phyloP scores from a whole-genome alignment of 345 rosid species.

The Zanthoxylum bungeanum region DNA sequence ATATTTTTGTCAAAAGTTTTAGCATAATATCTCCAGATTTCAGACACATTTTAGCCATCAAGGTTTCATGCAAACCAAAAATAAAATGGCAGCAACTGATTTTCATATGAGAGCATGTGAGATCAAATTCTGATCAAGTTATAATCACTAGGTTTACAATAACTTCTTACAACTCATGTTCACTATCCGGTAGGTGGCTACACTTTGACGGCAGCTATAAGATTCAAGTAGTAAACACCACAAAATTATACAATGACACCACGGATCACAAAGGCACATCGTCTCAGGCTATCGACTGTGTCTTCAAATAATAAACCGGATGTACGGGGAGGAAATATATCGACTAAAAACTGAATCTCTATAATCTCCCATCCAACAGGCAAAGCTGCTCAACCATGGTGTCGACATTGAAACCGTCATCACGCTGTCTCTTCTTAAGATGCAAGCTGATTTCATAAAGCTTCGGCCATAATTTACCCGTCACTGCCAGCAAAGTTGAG shows the following conservation, averaged over 20 bases:
- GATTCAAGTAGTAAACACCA: background rate
- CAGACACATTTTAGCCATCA: background rate
- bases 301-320: too few relatives aligned
- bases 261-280: background rate
- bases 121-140: background rate
- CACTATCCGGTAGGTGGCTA: background rate
- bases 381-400: conserved; percentile 43
- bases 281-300: background rate
- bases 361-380: conserved; percentile 14
- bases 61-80: background rate
- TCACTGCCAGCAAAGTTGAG: conserved; percentile 46
- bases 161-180: background rate
- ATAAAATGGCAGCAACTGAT: background rate
- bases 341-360: background rate
- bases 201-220: background rate
- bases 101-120: background rate
- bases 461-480: conserved; percentile 88
- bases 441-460: conserved; percentile 72
- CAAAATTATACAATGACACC: background rate
- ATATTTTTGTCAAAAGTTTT: background rate
- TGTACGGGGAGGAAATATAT: background rate
- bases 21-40: too few relatives aligned
- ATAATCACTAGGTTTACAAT: background rate
- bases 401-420: background rate
- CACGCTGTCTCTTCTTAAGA: conserved; percentile 25